These are phyloP conservation scores for Leccinum subrobustum DNA, from an alignment of 1,284 basidiomycete genomes.

Conservation along the genomic window DNA sequence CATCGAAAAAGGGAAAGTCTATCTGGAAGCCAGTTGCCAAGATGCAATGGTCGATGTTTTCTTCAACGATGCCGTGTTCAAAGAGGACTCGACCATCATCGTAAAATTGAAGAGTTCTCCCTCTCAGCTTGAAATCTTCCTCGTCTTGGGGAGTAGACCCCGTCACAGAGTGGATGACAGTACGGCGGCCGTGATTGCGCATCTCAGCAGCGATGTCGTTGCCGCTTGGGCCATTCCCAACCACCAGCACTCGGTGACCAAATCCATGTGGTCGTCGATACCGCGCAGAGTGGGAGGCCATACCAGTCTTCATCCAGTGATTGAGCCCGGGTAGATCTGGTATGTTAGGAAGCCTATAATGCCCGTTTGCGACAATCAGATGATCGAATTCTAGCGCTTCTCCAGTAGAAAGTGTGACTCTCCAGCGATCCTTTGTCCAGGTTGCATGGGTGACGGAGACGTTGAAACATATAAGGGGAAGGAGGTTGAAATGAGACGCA, in stretches of 20 bases:
- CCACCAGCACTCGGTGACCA: constrained; percentile 56
- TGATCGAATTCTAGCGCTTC: constrained; percentile 51
- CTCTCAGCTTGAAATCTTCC: constrained; percentile 44
- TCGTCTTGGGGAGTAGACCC: constrained; percentile 32
- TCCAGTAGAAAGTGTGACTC: constrained; percentile 40
- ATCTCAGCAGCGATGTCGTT: constrained; percentile 63
- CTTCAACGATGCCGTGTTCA: constrained; percentile 55
- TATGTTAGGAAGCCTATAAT: constrained; percentile 61
- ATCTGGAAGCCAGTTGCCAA: constrained; percentile 74
- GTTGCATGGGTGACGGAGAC: constrained; percentile 45
- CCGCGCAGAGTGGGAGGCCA: constrained; percentile 61
- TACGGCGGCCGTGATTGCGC: constrained; percentile 37
- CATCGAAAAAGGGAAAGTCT: constrained; percentile 58
- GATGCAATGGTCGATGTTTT: constrained; percentile 57
- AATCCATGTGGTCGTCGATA: constrained; percentile 57
- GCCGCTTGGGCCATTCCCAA: constrained; percentile 72
- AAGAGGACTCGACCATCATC: constrained; percentile 52
- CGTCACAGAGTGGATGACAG: constrained; percentile 58
- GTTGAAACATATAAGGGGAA: constrained; percentile 53
- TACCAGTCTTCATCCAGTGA: constrained; percentile 51
- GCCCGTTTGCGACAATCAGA: constrained; percentile 71
- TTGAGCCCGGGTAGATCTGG: constrained; percentile 58
- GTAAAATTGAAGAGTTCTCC: constrained; percentile 43
- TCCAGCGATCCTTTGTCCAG: constrained; percentile 50
- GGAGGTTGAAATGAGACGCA: constrained; percentile 54